phyloP scores from a whole-genome alignment of 2,329 filamentous ascomycete species.

The Fusarium chlamydosporum region DNA sequence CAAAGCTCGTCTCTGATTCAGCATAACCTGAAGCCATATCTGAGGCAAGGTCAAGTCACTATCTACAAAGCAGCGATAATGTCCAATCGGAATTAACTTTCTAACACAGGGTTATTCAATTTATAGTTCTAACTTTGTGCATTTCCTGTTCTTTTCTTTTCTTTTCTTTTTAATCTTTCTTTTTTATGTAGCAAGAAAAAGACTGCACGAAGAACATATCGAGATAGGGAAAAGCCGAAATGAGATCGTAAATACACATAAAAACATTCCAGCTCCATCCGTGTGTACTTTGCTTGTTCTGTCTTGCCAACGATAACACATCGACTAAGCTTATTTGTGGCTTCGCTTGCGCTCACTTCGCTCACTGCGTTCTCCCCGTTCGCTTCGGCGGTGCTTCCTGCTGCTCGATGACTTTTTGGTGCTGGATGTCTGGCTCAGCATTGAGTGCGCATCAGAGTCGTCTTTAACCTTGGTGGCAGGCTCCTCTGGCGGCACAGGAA shows the following conservation, averaged over 20 bases:
- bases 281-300: constrained; percentile 36
- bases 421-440: constrained; percentile 27
- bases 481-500: constrained; percentile 11
- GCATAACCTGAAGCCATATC: no score
- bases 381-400: constrained; percentile 40
- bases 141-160: background rate
- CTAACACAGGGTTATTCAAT: constrained; percentile 21
- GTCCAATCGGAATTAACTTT: no score
- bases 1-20: no score
- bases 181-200: background rate
- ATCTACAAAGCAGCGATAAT: no score
- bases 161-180: background rate
- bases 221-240: constrained; percentile 5
- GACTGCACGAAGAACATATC: constrained; percentile 25
- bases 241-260: constrained; percentile 36
- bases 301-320: constrained; percentile 29
- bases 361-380: constrained; percentile 20
- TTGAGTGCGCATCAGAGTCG: constrained; percentile 20
- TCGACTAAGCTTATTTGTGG: constrained; percentile 31
- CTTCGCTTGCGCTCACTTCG: constrained; percentile 40
- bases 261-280: constrained; percentile 34
- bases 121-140: constrained; percentile 24
- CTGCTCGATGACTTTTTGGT: constrained; percentile 32
- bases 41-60: no score
- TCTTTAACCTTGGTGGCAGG: constrained; percentile 19